Evolutionary conservation across 73 alveolate species (phyloP), one percentile per base, ranked within the genome.

Genomic region (Paramecium caudatum): DNA sequence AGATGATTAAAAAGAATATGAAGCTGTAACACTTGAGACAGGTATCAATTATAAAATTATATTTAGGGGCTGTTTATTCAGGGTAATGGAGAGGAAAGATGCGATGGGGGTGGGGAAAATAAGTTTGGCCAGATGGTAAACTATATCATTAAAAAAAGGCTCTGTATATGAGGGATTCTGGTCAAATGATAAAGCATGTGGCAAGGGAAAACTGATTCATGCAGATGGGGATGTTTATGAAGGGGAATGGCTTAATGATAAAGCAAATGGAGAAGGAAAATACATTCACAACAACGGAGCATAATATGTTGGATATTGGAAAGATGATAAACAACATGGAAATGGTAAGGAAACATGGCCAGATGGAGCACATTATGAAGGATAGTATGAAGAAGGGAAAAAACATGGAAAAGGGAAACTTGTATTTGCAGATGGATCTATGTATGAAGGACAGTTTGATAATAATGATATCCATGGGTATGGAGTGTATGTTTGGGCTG

Each of bases 251-350:
- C 12, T 47, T 0, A 81, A 90, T 43, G 91, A 91, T 17, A 61
- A 91, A 37, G 78, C 94, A 34, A 93, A 93, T 90, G 99, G 99
- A 2, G 37, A 81, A 32, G 98, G 99, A 17, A 91, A 69, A 63
- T 94, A 96, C 78, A 82, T 94, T 17, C 94, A 93, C 86, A 47
- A 36, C 47, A 94, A 96, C 91, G 98, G 97, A 8, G 92, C 97
- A 30, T 65, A 91, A 55, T 96, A 94, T 93, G 96, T 91, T 33
- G 99, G 98, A n/a, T 65, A 80, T 55, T 96, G 98, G 97, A 81
- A 63, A 17, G 93, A 94, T 68, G 96, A 91, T 46, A 61, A 87
- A 61, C 92, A 94, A 69, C 91, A 96, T 82, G 99, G 99, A 5
- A 68, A 82, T 48, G 98, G 98, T 32, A 91, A 82, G 39, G 94